These are phyloP conservation scores for Streptanthus diversifolius DNA, from an alignment of 345 rosid genomes.

Conservation along the genomic window DNA sequence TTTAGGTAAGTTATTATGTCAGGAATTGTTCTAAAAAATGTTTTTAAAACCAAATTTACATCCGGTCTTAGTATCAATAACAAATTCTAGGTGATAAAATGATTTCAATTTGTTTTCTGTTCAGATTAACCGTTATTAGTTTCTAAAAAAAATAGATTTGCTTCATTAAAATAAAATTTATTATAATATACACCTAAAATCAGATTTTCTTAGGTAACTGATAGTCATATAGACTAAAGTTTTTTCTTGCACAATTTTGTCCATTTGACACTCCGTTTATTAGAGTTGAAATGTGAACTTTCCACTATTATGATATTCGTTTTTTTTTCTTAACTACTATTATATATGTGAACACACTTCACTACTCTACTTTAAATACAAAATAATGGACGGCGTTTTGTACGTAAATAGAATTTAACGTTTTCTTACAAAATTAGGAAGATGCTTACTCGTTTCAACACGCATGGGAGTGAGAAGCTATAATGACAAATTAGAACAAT, in stretches of 20 bases:
- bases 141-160: not conserved
- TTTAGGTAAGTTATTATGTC: no score
- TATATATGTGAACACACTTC: no score
- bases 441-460: slow-evolving; percentile 18
- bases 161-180: not conserved
- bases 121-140: not conserved
- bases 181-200: not conserved
- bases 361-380: not conserved
- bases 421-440: not conserved
- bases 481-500: slow-evolving; percentile 9
- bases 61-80: no score
- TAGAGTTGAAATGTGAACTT: no score
- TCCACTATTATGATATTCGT: no score
- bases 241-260: no score
- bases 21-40: no score
- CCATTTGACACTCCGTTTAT: no score
- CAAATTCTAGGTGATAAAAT: not conserved
- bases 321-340: not conserved
- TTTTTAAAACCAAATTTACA: no score
- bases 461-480: slow-evolving; percentile 17
- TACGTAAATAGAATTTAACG: slow-evolving; percentile 10
- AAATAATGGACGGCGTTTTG: not conserved
- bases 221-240: no score
- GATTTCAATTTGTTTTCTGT: not conserved
- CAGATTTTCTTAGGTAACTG: no score